Percentiles rank a stretch among this genome's conserved stretches.
These are phyloP conservation scores for Linum usitatissimum DNA, from an alignment of 345 rosid species.

Conservation along the genomic window DNA sequence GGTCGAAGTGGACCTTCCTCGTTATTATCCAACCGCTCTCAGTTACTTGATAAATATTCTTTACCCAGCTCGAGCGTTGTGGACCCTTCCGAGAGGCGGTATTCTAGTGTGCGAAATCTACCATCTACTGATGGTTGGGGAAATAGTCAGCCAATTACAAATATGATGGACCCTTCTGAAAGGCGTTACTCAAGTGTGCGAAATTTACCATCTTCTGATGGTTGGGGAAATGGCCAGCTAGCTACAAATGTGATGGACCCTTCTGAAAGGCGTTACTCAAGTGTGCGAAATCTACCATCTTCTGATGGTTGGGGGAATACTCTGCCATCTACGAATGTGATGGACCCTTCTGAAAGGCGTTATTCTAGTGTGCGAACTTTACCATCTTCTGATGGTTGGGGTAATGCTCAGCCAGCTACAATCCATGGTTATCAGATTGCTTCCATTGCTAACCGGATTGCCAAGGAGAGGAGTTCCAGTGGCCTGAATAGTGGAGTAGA, in stretches of 20 bases:
- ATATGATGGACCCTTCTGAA: constrained; percentile 45
- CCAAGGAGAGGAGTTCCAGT: constrained; percentile 41
- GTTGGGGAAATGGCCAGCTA: constrained; percentile 42
- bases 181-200: constrained; percentile 64
- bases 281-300: constrained; percentile 56
- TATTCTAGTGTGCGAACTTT: constrained; percentile 61
- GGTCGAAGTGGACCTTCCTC: constrained; percentile 46
- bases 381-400: constrained; percentile 42
- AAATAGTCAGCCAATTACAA: background rate
- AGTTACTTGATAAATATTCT: constrained; percentile 40
- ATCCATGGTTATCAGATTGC: constrained; percentile 66
- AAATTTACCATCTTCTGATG: constrained; percentile 39
- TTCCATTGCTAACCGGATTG: constrained; percentile 41
- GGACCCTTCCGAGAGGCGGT: background rate
- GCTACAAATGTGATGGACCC: constrained; percentile 27
- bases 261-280: constrained; percentile 60
- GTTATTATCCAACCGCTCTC: constrained; percentile 38
- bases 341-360: constrained; percentile 51
- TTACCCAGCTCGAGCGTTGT: constrained; percentile 17
- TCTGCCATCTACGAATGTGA: constrained; percentile 35
- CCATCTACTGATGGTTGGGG: background rate
- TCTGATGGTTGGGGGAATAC: constrained; percentile 43
- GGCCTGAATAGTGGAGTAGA: constrained; percentile 45
- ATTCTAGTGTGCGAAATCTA: background rate
- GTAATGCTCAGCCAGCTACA: constrained; percentile 69